phyloP scores from a whole-genome alignment of 257 asterid species.

The Striga asiatica region DNA sequence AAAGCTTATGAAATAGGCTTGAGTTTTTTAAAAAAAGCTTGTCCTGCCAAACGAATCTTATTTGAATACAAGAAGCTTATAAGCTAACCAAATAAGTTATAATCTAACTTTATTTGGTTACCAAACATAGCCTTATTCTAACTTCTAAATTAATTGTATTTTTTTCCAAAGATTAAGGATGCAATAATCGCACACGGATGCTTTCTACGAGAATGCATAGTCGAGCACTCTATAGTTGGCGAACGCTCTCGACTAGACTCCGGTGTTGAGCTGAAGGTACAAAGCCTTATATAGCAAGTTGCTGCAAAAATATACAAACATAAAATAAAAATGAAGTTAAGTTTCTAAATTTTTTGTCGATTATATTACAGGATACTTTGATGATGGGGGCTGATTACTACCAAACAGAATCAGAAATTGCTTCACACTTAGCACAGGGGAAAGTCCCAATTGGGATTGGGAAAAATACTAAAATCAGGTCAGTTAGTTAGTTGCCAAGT shows the following conservation, averaged over 20 bases:
- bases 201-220: slow-evolving; percentile 73
- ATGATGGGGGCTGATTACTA: slow-evolving; percentile 92
- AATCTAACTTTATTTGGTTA: background rate
- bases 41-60: no score
- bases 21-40: no score
- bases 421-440: slow-evolving; percentile 71
- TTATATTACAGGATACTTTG: slow-evolving; percentile 48
- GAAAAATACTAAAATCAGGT: slow-evolving; percentile 79
- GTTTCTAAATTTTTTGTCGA: background rate
- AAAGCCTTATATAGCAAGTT: no score
- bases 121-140: background rate
- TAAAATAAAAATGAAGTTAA: no score
- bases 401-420: slow-evolving; percentile 90
- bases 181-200: slow-evolving; percentile 97
- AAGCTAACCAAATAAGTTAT: no score
- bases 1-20: no score
- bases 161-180: slow-evolving; percentile 54
- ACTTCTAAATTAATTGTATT: background rate
- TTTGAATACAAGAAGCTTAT: no score
- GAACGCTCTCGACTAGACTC: slow-evolving; percentile 85
- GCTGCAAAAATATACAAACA: no score
- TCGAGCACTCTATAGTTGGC: slow-evolving; percentile 83
- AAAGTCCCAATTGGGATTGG: slow-evolving; percentile 88
- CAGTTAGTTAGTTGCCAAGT: no score
- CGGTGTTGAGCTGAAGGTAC: slow-evolving; percentile 84